Evolutionary conservation across 1,139 yeast species (phyloP).

Genomic region (Hansenula anomala): DNA sequence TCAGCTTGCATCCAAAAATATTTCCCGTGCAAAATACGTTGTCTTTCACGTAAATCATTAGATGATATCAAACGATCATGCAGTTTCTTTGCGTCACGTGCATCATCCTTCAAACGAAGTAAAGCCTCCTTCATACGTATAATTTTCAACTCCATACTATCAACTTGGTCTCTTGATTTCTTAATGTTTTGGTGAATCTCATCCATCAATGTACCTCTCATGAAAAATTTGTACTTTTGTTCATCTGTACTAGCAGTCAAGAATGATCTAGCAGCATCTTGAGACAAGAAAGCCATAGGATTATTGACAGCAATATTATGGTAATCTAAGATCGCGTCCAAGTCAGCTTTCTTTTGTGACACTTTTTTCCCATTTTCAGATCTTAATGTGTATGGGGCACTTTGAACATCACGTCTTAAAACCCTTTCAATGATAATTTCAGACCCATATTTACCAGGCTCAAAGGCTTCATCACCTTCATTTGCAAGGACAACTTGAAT

Average conservation of each 20-base stretch:
- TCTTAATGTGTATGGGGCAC: constrained; percentile 47
- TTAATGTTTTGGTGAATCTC: constrained; percentile 52
- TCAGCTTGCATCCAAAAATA: constrained; percentile 55
- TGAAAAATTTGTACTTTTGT: constrained; percentile 68
- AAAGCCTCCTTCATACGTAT: constrained; percentile 33
- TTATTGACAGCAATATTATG: constrained; percentile 82
- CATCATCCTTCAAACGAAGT: constrained; percentile 23
- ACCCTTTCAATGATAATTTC: constrained; percentile 67
- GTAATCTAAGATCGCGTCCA: constrained; percentile 63
- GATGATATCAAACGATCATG: constrained; percentile 27
- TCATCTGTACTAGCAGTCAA: constrained; percentile 68
- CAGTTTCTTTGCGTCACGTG: constrained; percentile 36
- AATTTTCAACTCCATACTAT: constrained; percentile 36
- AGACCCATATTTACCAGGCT: constrained; percentile 61
- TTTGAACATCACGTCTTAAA: constrained; percentile 47
- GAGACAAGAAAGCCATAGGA: constrained; percentile 90
- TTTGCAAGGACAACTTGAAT: constrained; percentile 58
- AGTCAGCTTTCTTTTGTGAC: constrained; percentile 56
- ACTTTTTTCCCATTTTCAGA: constrained; percentile 47
- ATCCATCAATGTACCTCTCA: constrained; percentile 72
- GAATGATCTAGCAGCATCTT: constrained; percentile 91
- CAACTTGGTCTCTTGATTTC: constrained; percentile 35
- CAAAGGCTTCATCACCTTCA: constrained; percentile 60
- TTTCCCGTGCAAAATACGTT: constrained; percentile 51
- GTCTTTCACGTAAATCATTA: constrained; percentile 36